Base-by-base conservation (phyloP, 2,329 filamentous ascomycete species). In the Hirsutella rhossiliensis region DNA sequence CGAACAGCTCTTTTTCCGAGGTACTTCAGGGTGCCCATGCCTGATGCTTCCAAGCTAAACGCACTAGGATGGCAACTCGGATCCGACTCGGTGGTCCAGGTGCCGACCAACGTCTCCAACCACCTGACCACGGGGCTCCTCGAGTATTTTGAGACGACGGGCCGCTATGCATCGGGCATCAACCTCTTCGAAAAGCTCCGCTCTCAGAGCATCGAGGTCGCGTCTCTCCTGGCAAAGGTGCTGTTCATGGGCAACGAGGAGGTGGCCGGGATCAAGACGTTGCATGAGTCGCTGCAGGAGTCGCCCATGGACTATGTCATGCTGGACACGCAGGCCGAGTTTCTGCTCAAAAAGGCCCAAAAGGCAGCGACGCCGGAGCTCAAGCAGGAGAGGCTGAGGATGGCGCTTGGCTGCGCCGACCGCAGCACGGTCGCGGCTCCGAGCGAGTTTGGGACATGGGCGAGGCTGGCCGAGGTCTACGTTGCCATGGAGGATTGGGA, bases 261-360 rank as follows among this genome's bases (percentile, higher is more conserved):
- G 61, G 92, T 98, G n/a, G 82, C 94, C 54, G 92, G 89, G 2
- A 84, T 98, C 29, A 80, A 87, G 48, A 74, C 94, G 17, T 73
- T 98, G 42, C 84, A 95, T 58, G 82, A 95, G 43, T 85, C 88
- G 3, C 75, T 98, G 27, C 84, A 94, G 61, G 83, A 96, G 54
- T 78, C 90, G 0, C 89, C 92, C 0, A 97, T 98, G 89, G 92
- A 98, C 64, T 96, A 97, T 61, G 85, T 94, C 30, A 82, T 98
- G 66, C 80, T 98, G 11, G 90, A 97, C 56, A 86, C 89, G 38
- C 92, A 98, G 62, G 89, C 92, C 17, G 80, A 88, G 13, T 98
- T 97, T 58, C 79, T 94, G 52, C 78, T 92, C 58, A 82, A 80
- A 56, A 98, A 98, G 65, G 87, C 87, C 9, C 60, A 69, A 47